Evolutionary conservation across 1,284 basidiomycete species (phyloP).

Genomic region (Singerocomus inundabilis): DNA sequence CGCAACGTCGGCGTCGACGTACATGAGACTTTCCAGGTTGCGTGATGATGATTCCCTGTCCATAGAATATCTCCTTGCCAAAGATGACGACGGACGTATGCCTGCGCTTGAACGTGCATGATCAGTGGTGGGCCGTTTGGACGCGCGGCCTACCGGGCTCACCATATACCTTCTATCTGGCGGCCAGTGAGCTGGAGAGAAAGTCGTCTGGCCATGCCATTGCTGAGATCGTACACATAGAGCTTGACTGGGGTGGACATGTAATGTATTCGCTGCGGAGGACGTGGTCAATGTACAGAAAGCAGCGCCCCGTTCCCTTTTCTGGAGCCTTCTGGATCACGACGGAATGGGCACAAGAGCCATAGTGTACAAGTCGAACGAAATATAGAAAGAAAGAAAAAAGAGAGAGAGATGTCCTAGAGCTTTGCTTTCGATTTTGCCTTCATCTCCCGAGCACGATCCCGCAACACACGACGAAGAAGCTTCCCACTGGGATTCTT

Average conservation of each 20-base stretch:
- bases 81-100: conserved; percentile 90
- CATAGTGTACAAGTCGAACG: too few relatives aligned
- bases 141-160: conserved; percentile 22
- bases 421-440: conserved; percentile 23
- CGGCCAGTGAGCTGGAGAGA: conserved; percentile 78
- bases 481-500: conserved; percentile 63
- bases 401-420: too few relatives aligned
- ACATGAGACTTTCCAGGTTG: conserved; percentile 78
- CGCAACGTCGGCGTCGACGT: conserved; percentile 28
- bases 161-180: conserved; percentile 90
- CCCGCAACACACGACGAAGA: conserved; percentile 54
- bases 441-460: conserved; percentile 42
- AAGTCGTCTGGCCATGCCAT: conserved; percentile 76
- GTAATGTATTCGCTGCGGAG: conserved; percentile 1
- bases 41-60: conserved; percentile 73
- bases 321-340: background rate
- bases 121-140: conserved; percentile 5
- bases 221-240: conserved; percentile 89
- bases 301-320: background rate
- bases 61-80: conserved; percentile 85
- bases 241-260: conserved; percentile 56
- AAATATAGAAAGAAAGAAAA: too few relatives aligned
- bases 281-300: too few relatives aligned
- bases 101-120: conserved; percentile 42
- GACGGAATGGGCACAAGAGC: too few relatives aligned